Base-by-base conservation (phyloP, 2,329 filamentous ascomycete species). In the Hirsutella rhossiliensis region DNA sequence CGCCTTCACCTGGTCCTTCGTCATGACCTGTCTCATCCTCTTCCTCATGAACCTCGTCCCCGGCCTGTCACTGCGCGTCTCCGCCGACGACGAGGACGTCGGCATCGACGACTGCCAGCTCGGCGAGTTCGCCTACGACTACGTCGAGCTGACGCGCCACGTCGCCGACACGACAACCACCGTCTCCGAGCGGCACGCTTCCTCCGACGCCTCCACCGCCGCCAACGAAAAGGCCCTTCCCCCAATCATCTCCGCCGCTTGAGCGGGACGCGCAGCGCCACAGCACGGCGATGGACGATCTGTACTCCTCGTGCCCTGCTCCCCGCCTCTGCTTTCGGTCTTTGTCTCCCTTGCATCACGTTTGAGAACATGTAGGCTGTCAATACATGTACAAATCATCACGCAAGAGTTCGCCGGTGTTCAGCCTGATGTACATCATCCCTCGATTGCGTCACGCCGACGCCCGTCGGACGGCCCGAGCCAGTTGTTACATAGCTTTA, bases 101-200 rank as follows among this genome's bases (percentile, higher is more conserved):
- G 82, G 82, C 42, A 66, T 79, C 28, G 84, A 88, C 56, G 83
- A 87, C 55, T 75, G 77, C 59, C 80, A 88, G 67, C 79, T 87
- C 42, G 84, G 84, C 62, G 84, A 89, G 65, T 88, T 88, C 56
- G 84, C 84, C 27, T 88, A 87, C 68, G 84, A 88, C 61, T 88
- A 88, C 61, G 84, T 88, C 54, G 84, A 88, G 74, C 58, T 78
- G 40, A 70, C 69, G 36, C 69, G 75, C 44, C 82, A 89, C 54
- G 77, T 88, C 44, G 65, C 62, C 47, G 71, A 63, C 45, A 48
- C 54, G 20, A 50, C 50, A 8, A 50, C 52, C 45, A 45, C 49
- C n/a, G 42, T 28, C 18, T 41, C 44, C 18, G 45, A 46, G 27
- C 38, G 42, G 40, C 52, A 48, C 43, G 34, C 18, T 4, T 46